These are phyloP conservation scores for Brassica rapa DNA, from an alignment of 345 rosid genomes.

Conservation along the genomic window DNA sequence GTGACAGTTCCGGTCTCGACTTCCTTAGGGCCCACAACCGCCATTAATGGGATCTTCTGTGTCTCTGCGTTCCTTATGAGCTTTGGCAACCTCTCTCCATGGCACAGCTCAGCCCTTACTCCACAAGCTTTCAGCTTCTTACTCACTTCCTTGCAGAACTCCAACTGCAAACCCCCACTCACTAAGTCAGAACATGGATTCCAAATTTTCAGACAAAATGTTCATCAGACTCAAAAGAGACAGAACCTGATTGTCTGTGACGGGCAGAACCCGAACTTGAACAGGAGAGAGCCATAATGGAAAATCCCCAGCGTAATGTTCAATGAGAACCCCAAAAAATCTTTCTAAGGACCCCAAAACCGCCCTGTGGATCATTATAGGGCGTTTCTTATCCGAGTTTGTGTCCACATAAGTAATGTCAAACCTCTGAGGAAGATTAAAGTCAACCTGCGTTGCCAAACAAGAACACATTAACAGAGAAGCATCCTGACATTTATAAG, in stretches of 20 bases:
- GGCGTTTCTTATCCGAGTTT: conserved; percentile 71
- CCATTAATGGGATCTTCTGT: conserved; percentile 90
- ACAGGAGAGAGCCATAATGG: conserved; percentile 91
- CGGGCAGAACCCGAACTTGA: conserved; percentile 89
- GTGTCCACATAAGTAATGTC: conserved; percentile 87
- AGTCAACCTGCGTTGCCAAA: conserved; percentile 68
- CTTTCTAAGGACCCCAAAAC: conserved; percentile 91
- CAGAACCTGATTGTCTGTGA: conserved; percentile 81
- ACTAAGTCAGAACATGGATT: conserved; percentile 5
- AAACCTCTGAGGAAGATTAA: conserved; percentile 85
- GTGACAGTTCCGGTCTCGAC: conserved; percentile 70
- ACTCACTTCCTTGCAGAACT: conserved; percentile 64
- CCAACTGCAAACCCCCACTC: conserved; percentile 48
- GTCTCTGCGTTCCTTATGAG: conserved; percentile 91
- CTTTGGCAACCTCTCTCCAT: conserved; percentile 88
- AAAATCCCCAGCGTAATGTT: conserved; percentile 96
- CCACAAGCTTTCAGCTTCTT: conserved; percentile 58
- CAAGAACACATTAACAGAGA: conserved; percentile 7
- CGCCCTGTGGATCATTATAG: conserved; percentile 97
- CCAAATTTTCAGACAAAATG: not conserved
- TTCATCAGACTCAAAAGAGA: not conserved
- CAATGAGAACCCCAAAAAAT: conserved; percentile 91
- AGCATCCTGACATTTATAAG: too few species aligned
- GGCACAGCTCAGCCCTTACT: conserved; percentile 77
- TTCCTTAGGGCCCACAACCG: conserved; percentile 89